These are phyloP conservation scores for Nemania bipapillata DNA, from an alignment of 2,329 filamentous ascomycete species.

Conservation along the genomic window DNA sequence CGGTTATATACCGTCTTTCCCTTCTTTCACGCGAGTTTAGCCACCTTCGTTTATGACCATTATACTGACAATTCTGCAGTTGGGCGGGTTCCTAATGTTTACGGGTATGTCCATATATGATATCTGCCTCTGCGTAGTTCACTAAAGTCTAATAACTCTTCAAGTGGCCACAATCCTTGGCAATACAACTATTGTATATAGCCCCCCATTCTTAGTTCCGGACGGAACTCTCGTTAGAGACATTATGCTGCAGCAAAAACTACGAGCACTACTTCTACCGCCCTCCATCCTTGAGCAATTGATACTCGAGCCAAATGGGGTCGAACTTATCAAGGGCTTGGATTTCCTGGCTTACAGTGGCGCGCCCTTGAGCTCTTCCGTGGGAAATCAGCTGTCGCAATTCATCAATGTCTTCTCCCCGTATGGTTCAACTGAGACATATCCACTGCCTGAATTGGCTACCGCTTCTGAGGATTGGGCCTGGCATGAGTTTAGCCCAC, in stretches of 20 bases:
- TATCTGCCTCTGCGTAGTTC: not conserved
- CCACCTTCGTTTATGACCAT: not conserved
- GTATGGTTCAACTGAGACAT: conserved; percentile 45
- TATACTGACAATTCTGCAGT: conserved; percentile 21
- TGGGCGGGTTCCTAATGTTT: conserved; percentile 37
- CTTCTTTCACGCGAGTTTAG: conserved; percentile 41
- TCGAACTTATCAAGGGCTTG: conserved; percentile 34
- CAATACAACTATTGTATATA: conserved; percentile 37
- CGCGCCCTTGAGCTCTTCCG: conserved; percentile 28
- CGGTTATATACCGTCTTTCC: conserved; percentile 42
- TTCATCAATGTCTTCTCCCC: conserved; percentile 36
- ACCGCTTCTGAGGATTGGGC: conserved; percentile 46
- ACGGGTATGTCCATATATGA: conserved; percentile 17
- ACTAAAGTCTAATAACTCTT: conserved; percentile 3
- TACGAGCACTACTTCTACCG: conserved; percentile 34
- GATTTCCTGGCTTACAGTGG: conserved; percentile 40
- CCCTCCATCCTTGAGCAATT: conserved; percentile 39
- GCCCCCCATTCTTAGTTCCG: conserved; percentile 39
- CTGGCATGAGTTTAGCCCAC: conserved; percentile 52
- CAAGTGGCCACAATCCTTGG: conserved; percentile 39
- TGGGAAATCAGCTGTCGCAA: conserved; percentile 29
- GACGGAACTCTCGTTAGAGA: conserved; percentile 36
- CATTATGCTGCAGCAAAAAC: conserved; percentile 35
- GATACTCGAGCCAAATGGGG: conserved; percentile 35
- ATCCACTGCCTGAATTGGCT: conserved; percentile 38